Conservation (phyloP, 2,329 filamentous ascomycete genomes). For the Gaeumannomyces sp. region DNA sequence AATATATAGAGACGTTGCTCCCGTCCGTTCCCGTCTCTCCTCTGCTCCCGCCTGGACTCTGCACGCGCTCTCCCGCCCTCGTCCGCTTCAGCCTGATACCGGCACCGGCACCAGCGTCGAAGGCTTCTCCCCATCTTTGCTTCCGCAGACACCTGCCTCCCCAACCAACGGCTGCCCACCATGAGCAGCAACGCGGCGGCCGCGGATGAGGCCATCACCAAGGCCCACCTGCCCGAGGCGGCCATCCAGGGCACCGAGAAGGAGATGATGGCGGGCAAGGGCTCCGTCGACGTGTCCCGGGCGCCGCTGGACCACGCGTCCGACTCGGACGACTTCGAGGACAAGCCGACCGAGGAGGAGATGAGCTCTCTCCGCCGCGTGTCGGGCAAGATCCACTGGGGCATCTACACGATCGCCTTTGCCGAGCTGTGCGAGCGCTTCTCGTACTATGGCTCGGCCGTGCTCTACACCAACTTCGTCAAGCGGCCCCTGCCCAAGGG, state of each 20-base stretch:
- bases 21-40: background rate
- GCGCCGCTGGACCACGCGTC: constrained; percentile 4
- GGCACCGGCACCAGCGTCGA: background rate
- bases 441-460: constrained; percentile 67
- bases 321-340: constrained; percentile 9
- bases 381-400: constrained; percentile 57
- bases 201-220: constrained; percentile 8
- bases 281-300: constrained; percentile 8
- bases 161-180: background rate
- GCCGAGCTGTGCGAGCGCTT: constrained; percentile 72
- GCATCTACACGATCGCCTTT: constrained; percentile 63
- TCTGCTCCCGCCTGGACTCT: background rate
- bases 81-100: background rate
- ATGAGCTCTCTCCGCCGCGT: constrained; percentile 55
- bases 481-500: constrained; percentile 46
- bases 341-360: constrained; percentile 54
- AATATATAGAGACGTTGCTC: no score
- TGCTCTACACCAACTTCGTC: constrained; percentile 64
- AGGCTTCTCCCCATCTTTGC: background rate
- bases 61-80: background rate
- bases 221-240: constrained; percentile 9
- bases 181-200: constrained; percentile 4
- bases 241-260: constrained; percentile 10
- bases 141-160: background rate
- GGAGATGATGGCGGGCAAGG: constrained; percentile 9